These are phyloP conservation scores for Moringa oleifera DNA, from an alignment of 345 rosid species.

Conservation along the genomic window DNA sequence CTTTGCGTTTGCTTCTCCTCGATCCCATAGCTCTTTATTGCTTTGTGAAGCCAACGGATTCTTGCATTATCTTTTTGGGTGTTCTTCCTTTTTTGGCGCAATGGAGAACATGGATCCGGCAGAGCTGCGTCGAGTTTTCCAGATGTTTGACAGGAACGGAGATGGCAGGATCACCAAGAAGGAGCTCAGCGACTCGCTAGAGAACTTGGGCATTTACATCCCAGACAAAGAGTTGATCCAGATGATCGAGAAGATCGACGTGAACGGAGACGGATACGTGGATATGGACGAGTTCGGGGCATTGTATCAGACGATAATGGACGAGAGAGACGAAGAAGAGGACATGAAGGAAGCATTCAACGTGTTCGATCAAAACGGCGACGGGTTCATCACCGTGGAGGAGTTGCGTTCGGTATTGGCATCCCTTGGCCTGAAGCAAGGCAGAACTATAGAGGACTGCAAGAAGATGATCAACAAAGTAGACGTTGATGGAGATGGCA, in stretches of 20 bases:
- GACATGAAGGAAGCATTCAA: conserved; percentile 86
- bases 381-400: conserved; percentile 86
- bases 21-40: too few species aligned
- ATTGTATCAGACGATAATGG: conserved; percentile 74
- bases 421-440: conserved; percentile 80
- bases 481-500: conserved; percentile 94
- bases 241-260: conserved; percentile 86
- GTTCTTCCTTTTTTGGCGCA: background rate
- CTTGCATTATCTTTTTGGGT: too few species aligned
- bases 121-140: conserved; percentile 74
- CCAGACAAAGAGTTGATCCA: conserved; percentile 56
- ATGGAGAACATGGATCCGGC: conserved; percentile 47
- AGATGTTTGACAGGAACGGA: conserved; percentile 84
- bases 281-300: conserved; percentile 87
- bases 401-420: conserved; percentile 80
- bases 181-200: conserved; percentile 63
- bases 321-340: conserved; percentile 78
- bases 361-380: conserved; percentile 87
- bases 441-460: conserved; percentile 78
- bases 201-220: conserved; percentile 66
- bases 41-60: too few species aligned
- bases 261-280: conserved; percentile 74
- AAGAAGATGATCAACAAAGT: conserved; percentile 80
- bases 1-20: too few species aligned
- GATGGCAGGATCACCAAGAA: conserved; percentile 75